Conservation (phyloP, 345 rosid species). For the Salix brachista region DNA sequence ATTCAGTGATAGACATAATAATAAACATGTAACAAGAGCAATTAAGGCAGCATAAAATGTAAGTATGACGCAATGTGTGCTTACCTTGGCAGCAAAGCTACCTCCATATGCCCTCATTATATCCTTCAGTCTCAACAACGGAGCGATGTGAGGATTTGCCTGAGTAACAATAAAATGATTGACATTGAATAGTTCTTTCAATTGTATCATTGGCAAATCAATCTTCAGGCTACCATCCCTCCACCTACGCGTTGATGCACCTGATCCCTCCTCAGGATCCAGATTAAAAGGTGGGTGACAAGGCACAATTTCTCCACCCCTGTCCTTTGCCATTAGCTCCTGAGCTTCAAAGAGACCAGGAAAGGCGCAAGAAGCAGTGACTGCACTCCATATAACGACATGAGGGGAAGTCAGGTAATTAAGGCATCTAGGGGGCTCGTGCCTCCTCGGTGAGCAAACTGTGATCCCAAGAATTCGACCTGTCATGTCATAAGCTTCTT, state of each 20-base stretch:
- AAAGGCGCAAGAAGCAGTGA: slow-evolving; percentile 95
- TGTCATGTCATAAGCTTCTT: slow-evolving; percentile 96
- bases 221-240: slow-evolving; percentile 99
- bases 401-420: slow-evolving; percentile 97
- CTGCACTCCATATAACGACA: slow-evolving; percentile 98
- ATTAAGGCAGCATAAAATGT: background rate
- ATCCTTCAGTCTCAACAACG: slow-evolving; percentile 74
- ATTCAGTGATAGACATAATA: background rate
- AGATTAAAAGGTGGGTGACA: slow-evolving; percentile 94
- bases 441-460: slow-evolving; percentile 96
- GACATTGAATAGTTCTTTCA: slow-evolving; percentile 93
- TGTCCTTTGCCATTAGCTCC: slow-evolving; percentile 94
- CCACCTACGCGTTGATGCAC: slow-evolving; percentile 71
- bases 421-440: slow-evolving; percentile 98
- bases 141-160: slow-evolving; percentile 97
- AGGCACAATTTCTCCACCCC: slow-evolving; percentile 90
- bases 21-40: slow-evolving; percentile 1
- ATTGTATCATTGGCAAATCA: slow-evolving; percentile 96
- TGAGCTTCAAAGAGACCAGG: slow-evolving; percentile 99
- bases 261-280: slow-evolving; percentile 70
- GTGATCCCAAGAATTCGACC: slow-evolving; percentile 94
- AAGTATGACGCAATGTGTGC: background rate
- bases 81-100: slow-evolving; percentile 96
- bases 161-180: slow-evolving; percentile 97
- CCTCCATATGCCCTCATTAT: slow-evolving; percentile 84